A percentile compares a stretch with the other conserved stretches of the same genome.
These are phyloP conservation scores for Xenosphaeropsis pyriputrescens DNA, from an alignment of 2,329 filamentous ascomycete species.

Conservation along the genomic window DNA sequence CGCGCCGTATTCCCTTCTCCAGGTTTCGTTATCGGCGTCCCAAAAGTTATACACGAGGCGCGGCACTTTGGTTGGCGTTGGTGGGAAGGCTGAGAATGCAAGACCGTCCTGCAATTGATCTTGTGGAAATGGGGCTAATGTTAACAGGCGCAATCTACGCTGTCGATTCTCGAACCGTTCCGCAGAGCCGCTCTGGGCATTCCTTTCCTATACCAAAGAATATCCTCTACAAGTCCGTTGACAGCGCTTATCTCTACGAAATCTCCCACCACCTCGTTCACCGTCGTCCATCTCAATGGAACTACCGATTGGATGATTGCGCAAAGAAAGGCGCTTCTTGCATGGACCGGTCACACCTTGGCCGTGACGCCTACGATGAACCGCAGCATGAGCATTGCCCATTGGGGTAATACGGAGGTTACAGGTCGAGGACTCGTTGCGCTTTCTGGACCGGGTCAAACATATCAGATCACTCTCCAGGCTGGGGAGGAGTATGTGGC, in stretches of 20 bases:
- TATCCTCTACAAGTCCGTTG: conserved; percentile 76
- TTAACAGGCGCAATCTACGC: conserved; percentile 65
- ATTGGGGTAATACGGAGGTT: conserved; percentile 84
- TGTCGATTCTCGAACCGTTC: conserved; percentile 76
- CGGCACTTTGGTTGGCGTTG: conserved; percentile 80
- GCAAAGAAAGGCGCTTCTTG: conserved; percentile 77
- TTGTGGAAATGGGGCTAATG: conserved; percentile 1
- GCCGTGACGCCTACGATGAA: conserved; percentile 63
- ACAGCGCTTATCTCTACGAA: conserved; percentile 82
- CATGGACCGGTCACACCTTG: conserved; percentile 89
- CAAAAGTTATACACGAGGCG: conserved; percentile 86
- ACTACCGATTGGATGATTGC: conserved; percentile 91
- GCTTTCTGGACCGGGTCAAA: conserved; percentile 72
- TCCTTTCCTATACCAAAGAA: conserved; percentile 87
- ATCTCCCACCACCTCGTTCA: conserved; percentile 73
- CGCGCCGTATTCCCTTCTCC: conserved; percentile 83
- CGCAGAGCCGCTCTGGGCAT: conserved; percentile 68
- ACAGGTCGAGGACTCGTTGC: conserved; percentile 81
- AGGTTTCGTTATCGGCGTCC: conserved; percentile 82
- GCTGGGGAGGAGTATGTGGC: conserved; percentile 82
- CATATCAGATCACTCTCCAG: conserved; percentile 71
- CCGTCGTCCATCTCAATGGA: conserved; percentile 79
- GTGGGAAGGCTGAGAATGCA: conserved; percentile 84
- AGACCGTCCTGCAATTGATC: conserved; percentile 10
- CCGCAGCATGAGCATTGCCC: conserved; percentile 57